Conservation (phyloP, 176 grass and related monocot species). For the Otatea glauca region DNA sequence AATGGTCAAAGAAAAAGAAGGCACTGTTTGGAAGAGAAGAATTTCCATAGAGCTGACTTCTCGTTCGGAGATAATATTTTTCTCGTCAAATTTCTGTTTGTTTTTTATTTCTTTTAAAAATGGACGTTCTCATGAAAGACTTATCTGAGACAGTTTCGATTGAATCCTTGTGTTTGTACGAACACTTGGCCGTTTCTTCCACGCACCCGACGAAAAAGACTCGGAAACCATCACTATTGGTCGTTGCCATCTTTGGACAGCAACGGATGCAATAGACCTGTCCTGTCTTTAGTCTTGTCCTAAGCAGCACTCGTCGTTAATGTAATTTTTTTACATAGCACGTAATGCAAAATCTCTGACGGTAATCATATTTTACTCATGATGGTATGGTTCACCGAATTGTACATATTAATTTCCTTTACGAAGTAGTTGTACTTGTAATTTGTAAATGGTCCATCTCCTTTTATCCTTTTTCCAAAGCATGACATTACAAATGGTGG, state of each 20-base stretch:
- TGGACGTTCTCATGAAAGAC: too few relatives aligned
- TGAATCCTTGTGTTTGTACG: slow-evolving; percentile 11
- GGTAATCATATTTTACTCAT: neutral
- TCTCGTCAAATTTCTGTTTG: too few relatives aligned
- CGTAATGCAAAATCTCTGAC: neutral
- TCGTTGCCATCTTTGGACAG: slow-evolving; percentile 1
- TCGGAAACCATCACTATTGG: neutral
- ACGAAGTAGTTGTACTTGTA: neutral
- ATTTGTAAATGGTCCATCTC: neutral
- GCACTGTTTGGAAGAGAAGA: neutral
- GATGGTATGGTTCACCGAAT: neutral
- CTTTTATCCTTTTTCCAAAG: neutral
- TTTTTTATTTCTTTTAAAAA: too few relatives aligned
- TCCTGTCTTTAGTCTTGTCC: neutral
- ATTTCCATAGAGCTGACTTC: neutral
- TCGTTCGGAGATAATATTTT: too few relatives aligned
- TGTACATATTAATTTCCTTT: neutral
- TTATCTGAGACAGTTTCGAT: neutral
- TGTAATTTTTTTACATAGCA: neutral
- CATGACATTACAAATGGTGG: neutral
- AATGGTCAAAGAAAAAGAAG: neutral
- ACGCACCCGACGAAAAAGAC: slow-evolving; percentile 39
- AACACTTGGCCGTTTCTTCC: slow-evolving; percentile 33
- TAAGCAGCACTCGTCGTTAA: neutral
- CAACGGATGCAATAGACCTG: neutral